Conservation (phyloP, 345 rosid genomes). For the Mallotus nudiflorus region DNA sequence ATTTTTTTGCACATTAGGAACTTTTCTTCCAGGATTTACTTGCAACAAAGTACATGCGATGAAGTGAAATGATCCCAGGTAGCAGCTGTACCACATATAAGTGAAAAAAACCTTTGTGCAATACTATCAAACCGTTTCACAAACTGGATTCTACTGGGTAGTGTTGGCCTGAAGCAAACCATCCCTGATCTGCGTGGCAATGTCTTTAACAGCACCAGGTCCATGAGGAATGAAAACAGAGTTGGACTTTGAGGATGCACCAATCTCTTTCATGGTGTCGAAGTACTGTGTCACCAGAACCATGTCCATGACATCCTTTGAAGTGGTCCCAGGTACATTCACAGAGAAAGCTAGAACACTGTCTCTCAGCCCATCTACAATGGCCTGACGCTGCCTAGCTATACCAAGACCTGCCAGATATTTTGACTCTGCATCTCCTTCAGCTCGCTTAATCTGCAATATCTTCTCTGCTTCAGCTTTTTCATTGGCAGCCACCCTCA, state of each 20-base stretch:
- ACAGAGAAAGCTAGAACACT: constrained; percentile 26
- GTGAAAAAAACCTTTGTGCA: no score
- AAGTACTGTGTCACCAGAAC: constrained; percentile 26
- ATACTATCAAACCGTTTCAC: no score
- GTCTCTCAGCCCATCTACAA: constrained; percentile 29
- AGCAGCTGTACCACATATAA: no score
- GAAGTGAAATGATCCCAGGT: no score
- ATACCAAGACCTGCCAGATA: constrained; percentile 27
- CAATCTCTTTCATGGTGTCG: constrained; percentile 29
- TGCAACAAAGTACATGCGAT: no score
- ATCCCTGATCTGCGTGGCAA: constrained; percentile 24
- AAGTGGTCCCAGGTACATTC: constrained; percentile 22
- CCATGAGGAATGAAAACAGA: constrained; percentile 26
- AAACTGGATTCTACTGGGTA: background rate
- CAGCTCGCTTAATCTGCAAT: constrained; percentile 25
- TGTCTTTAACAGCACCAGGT: constrained; percentile 21
- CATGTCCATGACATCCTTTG: constrained; percentile 31
- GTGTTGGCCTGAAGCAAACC: constrained; percentile 23
- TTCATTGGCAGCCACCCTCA: constrained; percentile 27
- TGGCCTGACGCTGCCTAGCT: constrained; percentile 29
- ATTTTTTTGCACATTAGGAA: no score
- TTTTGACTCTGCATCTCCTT: constrained; percentile 25
- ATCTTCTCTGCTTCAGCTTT: constrained; percentile 30
- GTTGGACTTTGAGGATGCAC: constrained; percentile 25
- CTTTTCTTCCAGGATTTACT: no score